Evolutionary conservation across 306 rosid species (phyloP), one percentile per base, ranked within the genome.

Genomic region (Gillenia trifoliata): DNA sequence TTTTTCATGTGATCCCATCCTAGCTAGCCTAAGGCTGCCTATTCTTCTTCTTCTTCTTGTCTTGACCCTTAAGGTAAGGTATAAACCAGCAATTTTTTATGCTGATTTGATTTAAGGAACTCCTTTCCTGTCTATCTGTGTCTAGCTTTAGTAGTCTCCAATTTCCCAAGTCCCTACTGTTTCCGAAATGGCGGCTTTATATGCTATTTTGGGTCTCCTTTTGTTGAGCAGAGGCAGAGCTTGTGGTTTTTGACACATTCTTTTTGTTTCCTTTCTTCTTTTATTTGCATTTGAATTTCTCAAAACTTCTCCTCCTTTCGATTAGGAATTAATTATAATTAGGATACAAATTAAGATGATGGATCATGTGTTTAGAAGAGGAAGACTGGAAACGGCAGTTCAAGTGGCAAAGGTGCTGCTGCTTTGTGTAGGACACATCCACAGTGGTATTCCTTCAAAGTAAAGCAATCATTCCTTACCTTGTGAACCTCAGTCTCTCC

Each of bases 381-480:
- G 26, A 25, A 88, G 76, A 78, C 78, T 93, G 12, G 91, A 89
- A 77, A 84, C 79, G n/a, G 71, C 86, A 54, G 72, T 89, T 30
- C 81, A 91, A 83, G 84, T 77, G 16, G 81, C 83, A 36, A 87
- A 82, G 84, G 25, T 90, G 60, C 70, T 85, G 72, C 75, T 93
- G 28, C 66, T 93, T 66, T 79, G 76, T 30, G 77, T 84, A 60
- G 97, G 97, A 67, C n/a, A 26, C 83, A 50, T 84, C 96, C 57
- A 78, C 79, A 59, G 71, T 84, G 71, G 57, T 81, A 66, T 83
- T 89, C 78, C n/a, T 73, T 93, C 66, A 93, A 87, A 78, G 89
- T 73, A n/a, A n/a, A 76, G 73, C 90, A 4, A 59, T 91, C 73
- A 75, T 93, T 78, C 96, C 97, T 22, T 84, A 64, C 77, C 56